Evolutionary conservation across 192 early-diverging fungal species (phyloP), one percentile per base, ranked within the genome.

Genomic region (Diversispora epigaea): DNA sequence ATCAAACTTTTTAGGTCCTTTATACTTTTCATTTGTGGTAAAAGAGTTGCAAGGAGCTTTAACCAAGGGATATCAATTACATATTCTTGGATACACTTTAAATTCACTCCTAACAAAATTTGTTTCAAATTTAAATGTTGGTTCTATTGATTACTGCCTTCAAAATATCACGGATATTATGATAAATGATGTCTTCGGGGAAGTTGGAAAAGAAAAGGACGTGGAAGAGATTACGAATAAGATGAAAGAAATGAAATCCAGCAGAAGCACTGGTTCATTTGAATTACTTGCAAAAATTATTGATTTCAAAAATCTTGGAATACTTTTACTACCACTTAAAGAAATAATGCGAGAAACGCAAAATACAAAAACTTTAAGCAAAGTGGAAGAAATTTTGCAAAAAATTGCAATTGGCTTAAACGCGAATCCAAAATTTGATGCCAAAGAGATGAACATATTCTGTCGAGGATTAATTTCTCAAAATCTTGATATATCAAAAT

Each of bases 51-150:
- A 83, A 56, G 81, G 87, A 17, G 90, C 91, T 21, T 79, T 99
- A 60, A 84, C 87, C 39, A 85, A 93, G 6, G 98, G 97, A 54
- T 93, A 95, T 73, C 93, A 96, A 73, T 84, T 93, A 44, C 97
- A 99, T 80, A 93, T 99, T 14, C 89, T 99, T n/a, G 94, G 93
- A 52, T 98, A 90, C 81, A 98, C 97, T 1, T 73, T 97, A 62
- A 92, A 98, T 75, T 81, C 91, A 4, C 80, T 99, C 77, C 77
- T 98, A n/a, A 82, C 82, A 22, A 89, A 89, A 58, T 82, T 95
- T 47, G 76, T 87, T 25, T 83, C 86, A 19, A 84, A 79, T 6
- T 43, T 89, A 19, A 73, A 83, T 19, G 85, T 90, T 3, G 93
- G 93, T 32, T 86, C 88, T 4, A 77, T 98, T 25, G 95, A 99